A percentile compares a stretch with the other conserved stretches of the same genome.
Conservation (phyloP, 345 rosid species). For the Anacardium occidentale region DNA sequence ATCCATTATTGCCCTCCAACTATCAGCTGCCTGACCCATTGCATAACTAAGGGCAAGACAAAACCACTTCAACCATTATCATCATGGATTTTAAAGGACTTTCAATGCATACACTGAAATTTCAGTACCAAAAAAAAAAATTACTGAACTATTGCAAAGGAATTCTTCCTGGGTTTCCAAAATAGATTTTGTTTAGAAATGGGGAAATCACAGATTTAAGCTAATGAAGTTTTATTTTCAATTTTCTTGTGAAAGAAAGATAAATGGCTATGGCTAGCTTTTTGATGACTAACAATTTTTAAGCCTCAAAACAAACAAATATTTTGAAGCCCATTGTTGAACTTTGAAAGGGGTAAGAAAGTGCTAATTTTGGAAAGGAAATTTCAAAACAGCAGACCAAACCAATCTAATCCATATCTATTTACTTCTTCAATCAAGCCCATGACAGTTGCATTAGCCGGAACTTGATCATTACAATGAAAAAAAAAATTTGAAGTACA, state of each 20-base stretch:
- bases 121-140: not conserved
- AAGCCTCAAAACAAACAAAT: not conserved
- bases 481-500: not conserved
- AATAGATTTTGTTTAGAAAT: not conserved
- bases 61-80: conserved; percentile 15
- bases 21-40: conserved; percentile 57
- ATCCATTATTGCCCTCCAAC: conserved; percentile 79
- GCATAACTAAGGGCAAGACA: conserved; percentile 48
- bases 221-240: not conserved
- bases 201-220: not conserved
- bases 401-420: not conserved
- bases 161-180: not conserved
- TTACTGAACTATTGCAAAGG: not conserved
- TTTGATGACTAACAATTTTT: not conserved
- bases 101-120: not conserved
- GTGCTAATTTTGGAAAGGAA: not conserved
- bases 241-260: not conserved
- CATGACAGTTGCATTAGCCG: not conserved
- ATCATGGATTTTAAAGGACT: not conserved
- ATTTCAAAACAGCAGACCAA: not conserved
- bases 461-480: not conserved
- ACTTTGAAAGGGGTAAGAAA: not conserved
- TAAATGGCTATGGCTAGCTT: not conserved
- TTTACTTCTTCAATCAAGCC: not conserved
- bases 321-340: not conserved